Percentiles rank a stretch among this genome's conserved stretches.
phyloP scores from a whole-genome alignment of 1,139 yeast genomes.

The Hansenula anomala region DNA sequence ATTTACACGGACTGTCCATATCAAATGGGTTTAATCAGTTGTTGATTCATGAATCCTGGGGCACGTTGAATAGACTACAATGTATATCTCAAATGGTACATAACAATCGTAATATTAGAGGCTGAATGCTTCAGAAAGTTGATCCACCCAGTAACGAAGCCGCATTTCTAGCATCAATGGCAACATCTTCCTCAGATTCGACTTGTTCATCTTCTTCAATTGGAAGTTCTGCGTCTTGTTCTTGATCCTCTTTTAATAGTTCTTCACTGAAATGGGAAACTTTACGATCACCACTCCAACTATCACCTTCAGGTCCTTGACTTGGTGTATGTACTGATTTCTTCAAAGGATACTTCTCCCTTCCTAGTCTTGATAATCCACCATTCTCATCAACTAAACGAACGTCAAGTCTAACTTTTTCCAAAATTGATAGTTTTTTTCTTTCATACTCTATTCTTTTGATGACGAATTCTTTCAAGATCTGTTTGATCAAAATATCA shows the following conservation, averaged over 20 bases:
- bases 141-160: slow-evolving; percentile 76
- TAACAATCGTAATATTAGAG: too few relatives aligned
- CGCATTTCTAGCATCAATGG: slow-evolving; percentile 77
- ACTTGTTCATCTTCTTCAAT: slow-evolving; percentile 13
- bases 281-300: slow-evolving; percentile 56
- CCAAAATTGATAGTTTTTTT: slow-evolving; percentile 70
- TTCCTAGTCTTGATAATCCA: slow-evolving; percentile 78
- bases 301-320: slow-evolving; percentile 54
- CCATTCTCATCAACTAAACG: slow-evolving; percentile 76
- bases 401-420: slow-evolving; percentile 66
- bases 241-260: slow-evolving; percentile 22
- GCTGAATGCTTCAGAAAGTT: slow-evolving; percentile 58
- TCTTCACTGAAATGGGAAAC: slow-evolving; percentile 16
- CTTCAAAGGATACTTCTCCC: slow-evolving; percentile 53
- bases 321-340: slow-evolving; percentile 27
- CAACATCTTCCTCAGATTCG: slow-evolving; percentile 25
- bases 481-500: slow-evolving; percentile 47
- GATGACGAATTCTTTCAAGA: slow-evolving; percentile 58
- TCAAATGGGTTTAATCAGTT: too few relatives aligned
- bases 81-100: too few relatives aligned
- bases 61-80: too few relatives aligned
- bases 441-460: slow-evolving; percentile 85
- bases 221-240: slow-evolving; percentile 23
- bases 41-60: too few relatives aligned
- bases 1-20: too few relatives aligned